Conservation (phyloP, 2,329 filamentous ascomycete genomes). For the Clonostachys byssicola region DNA sequence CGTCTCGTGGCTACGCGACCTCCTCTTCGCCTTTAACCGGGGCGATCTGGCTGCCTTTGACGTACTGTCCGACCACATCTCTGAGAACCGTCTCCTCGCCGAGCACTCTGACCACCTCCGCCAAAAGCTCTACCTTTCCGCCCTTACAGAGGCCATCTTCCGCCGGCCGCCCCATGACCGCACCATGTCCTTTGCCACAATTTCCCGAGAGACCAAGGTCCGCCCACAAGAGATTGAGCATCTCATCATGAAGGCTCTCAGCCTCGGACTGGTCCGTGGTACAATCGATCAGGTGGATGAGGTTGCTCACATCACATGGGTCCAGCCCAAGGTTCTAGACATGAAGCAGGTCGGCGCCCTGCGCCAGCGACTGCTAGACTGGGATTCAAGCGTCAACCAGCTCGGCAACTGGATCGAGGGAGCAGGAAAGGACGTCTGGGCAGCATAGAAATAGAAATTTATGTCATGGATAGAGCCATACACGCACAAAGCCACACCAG, state of each 20-base stretch:
- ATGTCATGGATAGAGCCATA: constrained; percentile 1
- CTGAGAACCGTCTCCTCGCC: constrained; percentile 73
- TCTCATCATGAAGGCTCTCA: constrained; percentile 98
- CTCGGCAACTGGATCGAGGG: constrained; percentile 96
- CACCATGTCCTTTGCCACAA: constrained; percentile 86
- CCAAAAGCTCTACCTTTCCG: constrained; percentile 97
- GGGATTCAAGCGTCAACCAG: constrained; percentile 94
- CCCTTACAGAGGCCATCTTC: constrained; percentile 94
- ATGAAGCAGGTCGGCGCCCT: constrained; percentile 93
- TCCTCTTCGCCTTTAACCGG: constrained; percentile 97
- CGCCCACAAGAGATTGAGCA: constrained; percentile 91
- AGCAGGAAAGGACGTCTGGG: constrained; percentile 93
- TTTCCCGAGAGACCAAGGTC: constrained; percentile 90
- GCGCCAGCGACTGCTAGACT: constrained; percentile 82
- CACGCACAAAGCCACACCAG: too few relatives aligned
- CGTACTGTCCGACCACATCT: constrained; percentile 74
- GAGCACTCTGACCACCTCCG: constrained; percentile 81
- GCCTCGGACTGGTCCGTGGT: constrained; percentile 81
- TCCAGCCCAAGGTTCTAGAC: constrained; percentile 96
- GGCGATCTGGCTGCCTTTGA: constrained; percentile 89
- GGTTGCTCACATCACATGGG: constrained; percentile 95
- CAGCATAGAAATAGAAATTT: constrained; percentile 49
- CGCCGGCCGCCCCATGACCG: constrained; percentile 92
- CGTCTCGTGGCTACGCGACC: constrained; percentile 84
- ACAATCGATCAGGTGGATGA: constrained; percentile 96